phyloP scores from a whole-genome alignment of 495 filamentous ascomycete species.

The Xylaria sp. region DNA sequence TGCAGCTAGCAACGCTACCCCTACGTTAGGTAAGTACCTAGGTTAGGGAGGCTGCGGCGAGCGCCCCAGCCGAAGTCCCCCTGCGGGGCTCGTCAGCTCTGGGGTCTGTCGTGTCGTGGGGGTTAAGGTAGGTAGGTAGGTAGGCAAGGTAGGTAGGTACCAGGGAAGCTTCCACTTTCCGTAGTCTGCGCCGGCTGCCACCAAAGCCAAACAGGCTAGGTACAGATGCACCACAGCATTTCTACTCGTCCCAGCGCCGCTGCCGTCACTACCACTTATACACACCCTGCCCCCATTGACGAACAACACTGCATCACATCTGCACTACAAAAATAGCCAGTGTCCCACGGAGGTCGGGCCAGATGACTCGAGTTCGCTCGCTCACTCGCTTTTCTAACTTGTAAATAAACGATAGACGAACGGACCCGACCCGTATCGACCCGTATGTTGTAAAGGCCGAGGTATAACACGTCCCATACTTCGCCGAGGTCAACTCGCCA shows the following conservation, averaged over 20 bases:
- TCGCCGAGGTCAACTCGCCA: constrained; percentile 31
- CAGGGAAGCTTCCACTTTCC: constrained; percentile 11
- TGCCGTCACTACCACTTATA: background rate
- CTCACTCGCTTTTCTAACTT: background rate
- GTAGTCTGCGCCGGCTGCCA: constrained; percentile 3
- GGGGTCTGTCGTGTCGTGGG: too few relatives aligned
- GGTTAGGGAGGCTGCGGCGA: too few relatives aligned
- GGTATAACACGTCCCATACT: constrained; percentile 7
- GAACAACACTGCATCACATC: background rate
- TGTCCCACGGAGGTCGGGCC: background rate
- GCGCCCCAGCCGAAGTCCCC: background rate
- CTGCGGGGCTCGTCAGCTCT: constrained; percentile 9
- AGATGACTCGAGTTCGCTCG: constrained; percentile 9
- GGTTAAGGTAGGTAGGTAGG: too few relatives aligned
- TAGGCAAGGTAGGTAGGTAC: too few relatives aligned
- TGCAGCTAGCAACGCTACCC: constrained; percentile 1
- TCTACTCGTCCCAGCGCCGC: background rate
- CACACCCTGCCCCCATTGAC: background rate
- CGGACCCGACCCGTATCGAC: background rate
- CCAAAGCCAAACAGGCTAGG: background rate
- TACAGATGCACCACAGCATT: constrained; percentile 3
- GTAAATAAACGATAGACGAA: constrained; percentile 4
- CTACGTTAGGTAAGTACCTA: too few relatives aligned
- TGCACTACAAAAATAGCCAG: constrained; percentile 1
- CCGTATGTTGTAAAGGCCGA: constrained; percentile 10